Conservation (phyloP, 2,329 filamentous ascomycete genomes). For the Hypocreales sp. region DNA sequence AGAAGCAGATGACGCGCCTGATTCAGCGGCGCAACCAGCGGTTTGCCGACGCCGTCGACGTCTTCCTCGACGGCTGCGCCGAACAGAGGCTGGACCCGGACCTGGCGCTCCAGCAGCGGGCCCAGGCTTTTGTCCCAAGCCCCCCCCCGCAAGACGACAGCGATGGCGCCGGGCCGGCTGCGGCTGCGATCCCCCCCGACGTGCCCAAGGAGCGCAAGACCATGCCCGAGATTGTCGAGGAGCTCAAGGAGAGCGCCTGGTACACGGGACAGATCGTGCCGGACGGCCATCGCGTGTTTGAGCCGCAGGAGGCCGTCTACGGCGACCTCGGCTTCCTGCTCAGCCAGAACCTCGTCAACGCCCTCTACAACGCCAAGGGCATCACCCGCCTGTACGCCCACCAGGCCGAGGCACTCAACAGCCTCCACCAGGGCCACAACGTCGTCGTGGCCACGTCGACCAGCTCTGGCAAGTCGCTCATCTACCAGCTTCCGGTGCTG, state of each 20-base stretch:
- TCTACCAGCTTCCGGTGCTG: constrained; percentile 88
- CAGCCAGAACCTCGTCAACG: constrained; percentile 88
- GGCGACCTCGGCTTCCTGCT: constrained; percentile 75
- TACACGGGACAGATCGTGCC: constrained; percentile 89
- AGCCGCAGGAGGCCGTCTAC: constrained; percentile 66
- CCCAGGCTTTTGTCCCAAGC: constrained; percentile 45
- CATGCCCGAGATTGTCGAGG: constrained; percentile 71
- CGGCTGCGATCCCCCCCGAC: constrained; percentile 41
- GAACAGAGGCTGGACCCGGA: constrained; percentile 52
- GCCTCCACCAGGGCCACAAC: constrained; percentile 63
- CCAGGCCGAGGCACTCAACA: constrained; percentile 87
- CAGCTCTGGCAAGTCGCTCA: constrained; percentile 93
- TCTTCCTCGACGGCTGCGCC: constrained; percentile 51
- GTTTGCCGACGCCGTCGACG: constrained; percentile 61
- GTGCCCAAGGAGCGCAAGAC: constrained; percentile 70
- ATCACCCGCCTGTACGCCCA: constrained; percentile 83
- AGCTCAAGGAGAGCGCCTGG: constrained; percentile 72
- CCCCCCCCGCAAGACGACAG: constrained; percentile 30
- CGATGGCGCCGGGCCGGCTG: constrained; percentile 12
- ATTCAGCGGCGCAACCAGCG: constrained; percentile 84
- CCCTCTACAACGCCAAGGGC: constrained; percentile 77
- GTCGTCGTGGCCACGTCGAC: constrained; percentile 92
- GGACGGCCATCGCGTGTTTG: constrained; percentile 81
- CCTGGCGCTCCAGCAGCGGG: constrained; percentile 41
- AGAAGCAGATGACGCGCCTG: constrained; percentile 76